Evolutionary conservation across 208 protist species (phyloP), one percentile per base, ranked within the genome.

Genomic region (Porcisia hertigi): DNA sequence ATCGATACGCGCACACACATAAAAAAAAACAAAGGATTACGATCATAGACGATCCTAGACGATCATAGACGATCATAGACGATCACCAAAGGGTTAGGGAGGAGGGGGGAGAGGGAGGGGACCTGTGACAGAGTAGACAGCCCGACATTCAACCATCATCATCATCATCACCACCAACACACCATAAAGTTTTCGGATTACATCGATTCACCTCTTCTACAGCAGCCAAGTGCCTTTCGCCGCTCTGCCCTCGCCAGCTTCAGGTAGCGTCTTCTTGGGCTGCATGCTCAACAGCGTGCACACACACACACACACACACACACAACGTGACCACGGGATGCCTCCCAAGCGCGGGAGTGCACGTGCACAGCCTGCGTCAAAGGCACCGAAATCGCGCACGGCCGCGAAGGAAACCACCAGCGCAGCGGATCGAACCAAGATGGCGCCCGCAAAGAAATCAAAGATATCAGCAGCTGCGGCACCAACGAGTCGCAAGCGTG

Each of bases 401-500:
- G 43, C 63, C 63, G 36, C 63, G 20, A 34, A 16, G 41, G 43
- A 23, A 52, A 43, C 16, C 9, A 43, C 18, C 23, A 36, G 63
- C 0, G 63, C 41, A 64, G 34, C 2, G 30, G 34, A 36, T 18
- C 34, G 16, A 64, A 41, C 6, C 25, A 36, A 45, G 0, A 12
- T 25, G 14, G 34, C 59, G 11, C 11, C 36, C 43, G 7, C 23
- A 53, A 52, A 6, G 9, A 69, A 5, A 7, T 20, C 41, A 1
- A 14, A 49, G 43, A 69, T 11, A 3, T 3, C 41, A 18, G 14
- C 11, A 34, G 2, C 41, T 3, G 39, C n/a, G 36, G 23, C 20
- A 1, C 43, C 63, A 36, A 34, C 23, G n/a, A 43, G 63, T 16
- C 63, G 63, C 9, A 69, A 69, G 63, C 63, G 63, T 69, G 63